These are phyloP conservation scores for Solanum bulbocastanum DNA, from an alignment of 257 asterid species.

Conservation along the genomic window DNA sequence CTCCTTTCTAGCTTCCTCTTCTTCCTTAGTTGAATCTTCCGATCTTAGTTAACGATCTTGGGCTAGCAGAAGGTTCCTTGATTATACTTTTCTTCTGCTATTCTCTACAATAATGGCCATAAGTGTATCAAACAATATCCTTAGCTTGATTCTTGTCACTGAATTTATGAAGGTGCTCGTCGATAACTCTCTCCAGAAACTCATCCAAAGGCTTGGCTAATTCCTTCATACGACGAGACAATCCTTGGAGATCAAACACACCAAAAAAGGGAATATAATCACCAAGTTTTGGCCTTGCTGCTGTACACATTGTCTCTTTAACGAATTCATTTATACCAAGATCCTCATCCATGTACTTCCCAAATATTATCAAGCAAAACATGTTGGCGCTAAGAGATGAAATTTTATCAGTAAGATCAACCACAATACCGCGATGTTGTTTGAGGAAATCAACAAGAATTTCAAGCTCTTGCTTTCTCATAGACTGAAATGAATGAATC, in stretches of 20 bases:
- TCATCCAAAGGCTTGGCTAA: conserved; percentile 2
- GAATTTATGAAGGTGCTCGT: not conserved
- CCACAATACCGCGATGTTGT: not conserved
- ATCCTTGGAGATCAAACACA: conserved; percentile 8
- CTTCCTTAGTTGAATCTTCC: no score
- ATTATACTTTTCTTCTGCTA: no score
- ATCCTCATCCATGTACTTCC: not conserved
- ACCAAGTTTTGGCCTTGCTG: not conserved
- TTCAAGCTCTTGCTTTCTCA: not conserved
- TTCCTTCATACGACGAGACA: not conserved
- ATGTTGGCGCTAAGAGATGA: not conserved
- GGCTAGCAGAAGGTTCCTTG: no score
- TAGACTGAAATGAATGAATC: not conserved
- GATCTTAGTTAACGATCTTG: no score
- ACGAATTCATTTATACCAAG: not conserved
- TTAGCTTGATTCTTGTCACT: not conserved
- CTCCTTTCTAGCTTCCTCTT: no score
- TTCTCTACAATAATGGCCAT: not conserved
- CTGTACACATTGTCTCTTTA: not conserved
- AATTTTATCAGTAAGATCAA: not conserved
- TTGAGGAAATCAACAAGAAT: not conserved
- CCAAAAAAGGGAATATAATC: not conserved
- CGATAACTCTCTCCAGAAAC: conserved; percentile 1
- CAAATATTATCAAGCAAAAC: not conserved
- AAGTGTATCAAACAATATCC: not conserved